phyloP scores from a whole-genome alignment of 2,329 filamentous ascomycete genomes.

The Xylaria sp. region DNA sequence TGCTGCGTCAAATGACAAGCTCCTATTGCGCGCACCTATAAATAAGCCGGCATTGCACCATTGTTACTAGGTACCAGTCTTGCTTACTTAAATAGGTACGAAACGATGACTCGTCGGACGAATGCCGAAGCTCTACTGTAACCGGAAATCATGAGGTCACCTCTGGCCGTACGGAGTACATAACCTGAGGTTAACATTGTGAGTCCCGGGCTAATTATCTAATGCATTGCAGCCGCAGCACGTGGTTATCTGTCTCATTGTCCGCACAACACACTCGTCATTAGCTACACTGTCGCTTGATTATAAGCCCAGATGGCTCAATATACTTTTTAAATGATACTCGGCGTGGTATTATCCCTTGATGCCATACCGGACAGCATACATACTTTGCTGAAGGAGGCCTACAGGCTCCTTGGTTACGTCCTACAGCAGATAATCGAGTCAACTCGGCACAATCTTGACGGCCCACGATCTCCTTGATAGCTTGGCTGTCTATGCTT shows the following conservation, averaged over 20 bases:
- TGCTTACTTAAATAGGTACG: background rate
- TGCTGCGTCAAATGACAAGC: conserved; percentile 20
- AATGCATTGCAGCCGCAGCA: too few species aligned
- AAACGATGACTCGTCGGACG: conserved; percentile 19
- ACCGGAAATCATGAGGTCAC: conserved; percentile 33
- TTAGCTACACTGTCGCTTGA: too few species aligned
- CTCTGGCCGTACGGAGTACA: background rate
- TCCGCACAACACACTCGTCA: too few species aligned
- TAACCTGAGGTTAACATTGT: background rate
- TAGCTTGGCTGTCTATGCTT: background rate
- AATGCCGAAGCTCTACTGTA: conserved; percentile 28
- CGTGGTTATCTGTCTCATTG: too few species aligned
- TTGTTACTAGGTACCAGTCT: background rate
- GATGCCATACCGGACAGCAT: too few species aligned
- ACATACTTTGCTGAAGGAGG: background rate
- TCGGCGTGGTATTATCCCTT: too few species aligned
- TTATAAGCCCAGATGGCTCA: too few species aligned
- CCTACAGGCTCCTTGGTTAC: too few species aligned
- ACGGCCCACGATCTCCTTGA: background rate
- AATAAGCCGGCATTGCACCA: background rate
- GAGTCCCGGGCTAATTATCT: too few species aligned
- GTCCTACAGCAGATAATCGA: background rate
- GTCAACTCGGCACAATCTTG: background rate
- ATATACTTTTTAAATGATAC: too few species aligned
- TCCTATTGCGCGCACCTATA: conserved; percentile 1